Conservation (phyloP, 179 eudicot genomes). For the Gypsophila paniculata region DNA sequence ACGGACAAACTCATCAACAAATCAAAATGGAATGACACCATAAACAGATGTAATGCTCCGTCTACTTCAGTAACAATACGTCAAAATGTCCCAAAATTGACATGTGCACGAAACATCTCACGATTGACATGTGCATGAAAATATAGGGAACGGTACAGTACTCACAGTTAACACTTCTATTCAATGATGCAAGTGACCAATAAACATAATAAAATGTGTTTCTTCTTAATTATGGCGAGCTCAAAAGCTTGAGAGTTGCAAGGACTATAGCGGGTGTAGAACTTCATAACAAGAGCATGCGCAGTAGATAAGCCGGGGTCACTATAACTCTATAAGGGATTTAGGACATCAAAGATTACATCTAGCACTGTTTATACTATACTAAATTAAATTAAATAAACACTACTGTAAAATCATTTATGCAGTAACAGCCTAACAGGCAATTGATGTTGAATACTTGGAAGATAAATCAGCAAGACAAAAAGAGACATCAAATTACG, state of each 20-base stretch:
- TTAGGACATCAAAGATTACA: neutral
- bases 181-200: neutral
- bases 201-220: neutral
- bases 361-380: neutral
- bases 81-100: neutral
- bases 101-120: neutral
- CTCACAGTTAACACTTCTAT: neutral
- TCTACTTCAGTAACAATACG: constrained; percentile 1
- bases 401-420: neutral
- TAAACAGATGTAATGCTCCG: neutral
- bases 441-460: neutral
- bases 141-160: neutral
- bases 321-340: neutral
- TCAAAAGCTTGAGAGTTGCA: neutral
- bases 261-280: neutral
- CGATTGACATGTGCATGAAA: neutral
- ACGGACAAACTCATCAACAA: neutral
- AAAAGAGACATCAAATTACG: neutral
- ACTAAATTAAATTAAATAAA: neutral
- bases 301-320: neutral
- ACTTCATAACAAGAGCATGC: neutral
- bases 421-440: neutral
- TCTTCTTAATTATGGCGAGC: neutral
- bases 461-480: neutral
- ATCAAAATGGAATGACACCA: neutral